Base-by-base conservation (phyloP, 352 stramenopile genomes). In the Pythium rishiriense region DNA sequence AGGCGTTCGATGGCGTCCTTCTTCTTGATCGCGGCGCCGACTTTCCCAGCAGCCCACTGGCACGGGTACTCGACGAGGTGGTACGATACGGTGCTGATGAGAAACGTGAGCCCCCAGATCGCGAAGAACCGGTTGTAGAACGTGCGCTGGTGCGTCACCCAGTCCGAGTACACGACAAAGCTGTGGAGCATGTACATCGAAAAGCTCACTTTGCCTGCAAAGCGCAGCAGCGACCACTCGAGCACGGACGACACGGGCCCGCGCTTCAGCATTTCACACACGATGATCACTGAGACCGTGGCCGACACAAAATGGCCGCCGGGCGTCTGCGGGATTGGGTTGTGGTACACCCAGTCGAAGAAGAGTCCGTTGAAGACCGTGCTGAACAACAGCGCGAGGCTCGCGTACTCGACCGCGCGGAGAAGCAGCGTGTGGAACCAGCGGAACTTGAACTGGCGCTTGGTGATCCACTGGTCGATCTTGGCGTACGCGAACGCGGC, bases 41-140 rank as follows among this genome's bases (percentile, higher is more conserved):
- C 71, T 15, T 62, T 52, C 19, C 62, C 61, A 12, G 77, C 76
- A 9, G 82, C 19, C 11, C 71, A 33, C 47, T 84, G 79, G 3
- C 75, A 84, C 43, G 77, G 77, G 45, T 76, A 72, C 69, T 88
- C 75, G 29, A 88, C 29, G 14, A 76, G 11, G 17, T 73, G 51
- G 41, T 81, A 83, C 9, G 73, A 83, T 19, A 65, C 35, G 0
- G 72, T 79, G 24, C 68, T 72, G 10, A 84, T 39, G 6, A 76
- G 54, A 28, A 61, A 54, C 12, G 48, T 42, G 45, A 85, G 62
- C 8, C 56, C 66, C 45, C 83, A 76, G 8, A 64, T 43, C 0
- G 52, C 54, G 22, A 81, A 78, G 47, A 84, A 66, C 15, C 59
- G 62, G 55, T 87, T 64, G 49, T 79, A 80, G 25, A 62, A 66